A percentile compares a stretch with the other conserved stretches of the same genome.
These are phyloP conservation scores for Beauveria caledonica DNA, from an alignment of 2,329 filamentous ascomycete species.

Conservation along the genomic window DNA sequence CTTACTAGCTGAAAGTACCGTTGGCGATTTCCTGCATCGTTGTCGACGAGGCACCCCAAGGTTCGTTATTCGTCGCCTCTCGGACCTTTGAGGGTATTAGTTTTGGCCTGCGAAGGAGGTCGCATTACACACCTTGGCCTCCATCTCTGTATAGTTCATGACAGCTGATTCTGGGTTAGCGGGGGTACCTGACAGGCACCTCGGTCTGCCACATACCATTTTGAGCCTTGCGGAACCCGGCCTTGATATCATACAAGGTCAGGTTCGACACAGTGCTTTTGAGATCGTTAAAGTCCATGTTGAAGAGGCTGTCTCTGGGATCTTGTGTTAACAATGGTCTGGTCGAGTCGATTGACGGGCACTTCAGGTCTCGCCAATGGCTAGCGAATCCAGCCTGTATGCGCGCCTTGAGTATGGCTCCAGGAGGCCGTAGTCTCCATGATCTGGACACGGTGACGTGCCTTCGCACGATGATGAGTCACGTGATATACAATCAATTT, in stretches of 20 bases:
- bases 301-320: constrained; percentile 16
- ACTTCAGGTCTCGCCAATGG: constrained; percentile 1
- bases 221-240: constrained; percentile 87
- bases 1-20: constrained; percentile 96
- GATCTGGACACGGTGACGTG: constrained; percentile 11
- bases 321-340: background rate
- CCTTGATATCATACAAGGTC: constrained; percentile 91
- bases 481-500: background rate
- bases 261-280: constrained; percentile 86
- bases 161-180: constrained; percentile 55
- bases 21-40: constrained; percentile 98
- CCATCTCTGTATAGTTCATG: constrained; percentile 98
- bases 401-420: background rate
- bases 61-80: constrained; percentile 98
- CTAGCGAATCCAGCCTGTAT: background rate
- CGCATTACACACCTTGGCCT: constrained; percentile 47
- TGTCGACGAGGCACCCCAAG: constrained; percentile 80
- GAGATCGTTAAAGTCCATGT: constrained; percentile 79
- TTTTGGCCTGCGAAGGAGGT: constrained; percentile 5
- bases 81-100: constrained; percentile 54
- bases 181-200: constrained; percentile 9
- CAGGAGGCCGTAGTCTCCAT: constrained; percentile 8
- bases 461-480: background rate
- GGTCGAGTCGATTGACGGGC: background rate
- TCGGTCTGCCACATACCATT: constrained; percentile 61